Base-by-base conservation (phyloP, 2,329 filamentous ascomycete genomes). In the Fusarium guadeloupense region DNA sequence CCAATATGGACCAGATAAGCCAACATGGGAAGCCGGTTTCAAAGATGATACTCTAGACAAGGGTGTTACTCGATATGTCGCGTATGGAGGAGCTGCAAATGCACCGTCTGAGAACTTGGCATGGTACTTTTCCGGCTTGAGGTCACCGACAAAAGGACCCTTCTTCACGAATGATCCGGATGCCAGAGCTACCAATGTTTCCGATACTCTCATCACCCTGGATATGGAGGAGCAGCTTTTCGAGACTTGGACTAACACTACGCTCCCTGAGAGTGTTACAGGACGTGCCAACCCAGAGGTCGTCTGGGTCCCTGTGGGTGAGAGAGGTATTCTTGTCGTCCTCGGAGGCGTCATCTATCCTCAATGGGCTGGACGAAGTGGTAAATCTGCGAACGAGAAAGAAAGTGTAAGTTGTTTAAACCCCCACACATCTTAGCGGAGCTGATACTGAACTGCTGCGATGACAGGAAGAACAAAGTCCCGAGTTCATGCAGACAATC, bases 291-390 rank as follows among this genome's bases (percentile, higher is more conserved):
- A 84, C 63, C 81, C 87, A 0, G 88, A 89, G 54, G 77, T 89
- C 2, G 86, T 89, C 1, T 92, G 89, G 88, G 82, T 96, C 1
- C 92, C 92, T 2, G 91, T 93, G 38, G 90, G 91, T 4, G 77
- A 83, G 14, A 80, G 92, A 66, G 92, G 92, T 1, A 87, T 95
- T 38, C 79, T 96, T 9, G 81, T 96, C 1, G 90, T 89, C 4
- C 77, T 96, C 1, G 91, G 90, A 7, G 92, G 92, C 12, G 92
- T 91, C 3, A 85, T 81, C 1, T 80, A 85, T 69, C 87, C 88
- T 0, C 78, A 83, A 20, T 88, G 81, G 74, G 64, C 67, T 1
- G 57, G 59, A 19, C 31, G n/a, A 9, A 62, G 17, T 17, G 57
- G 61, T 4, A 54, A 59, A 31, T 77, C 76, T 1, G 51, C 62